Evolutionary conservation across 805 yeast species (phyloP).

Genomic region (Candida peoriensis): DNA sequence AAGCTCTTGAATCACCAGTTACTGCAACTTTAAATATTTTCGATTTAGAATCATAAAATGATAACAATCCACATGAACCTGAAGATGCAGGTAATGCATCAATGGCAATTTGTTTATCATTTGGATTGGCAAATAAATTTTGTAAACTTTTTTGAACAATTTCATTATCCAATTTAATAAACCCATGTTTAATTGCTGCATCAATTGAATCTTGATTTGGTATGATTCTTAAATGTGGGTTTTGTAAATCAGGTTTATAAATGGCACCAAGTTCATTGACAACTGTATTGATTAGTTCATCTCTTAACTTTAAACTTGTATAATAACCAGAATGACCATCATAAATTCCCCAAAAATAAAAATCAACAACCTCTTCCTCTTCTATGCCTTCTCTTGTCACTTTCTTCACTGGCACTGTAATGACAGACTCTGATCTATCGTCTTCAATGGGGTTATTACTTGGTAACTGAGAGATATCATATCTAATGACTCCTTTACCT

Average conservation of each 20-base stretch:
- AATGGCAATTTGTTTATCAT: conserved; percentile 47
- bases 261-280: conserved; percentile 67
- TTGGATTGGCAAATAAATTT: conserved; percentile 61
- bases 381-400: no score
- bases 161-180: conserved; percentile 78
- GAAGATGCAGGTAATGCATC: conserved; percentile 88
- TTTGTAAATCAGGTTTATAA: conserved; percentile 48
- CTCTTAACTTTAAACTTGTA: conserved; percentile 81
- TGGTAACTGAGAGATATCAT: conserved; percentile 85
- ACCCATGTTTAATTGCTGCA: conserved; percentile 75
- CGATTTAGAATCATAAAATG: conserved; percentile 78
- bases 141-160: conserved; percentile 74
- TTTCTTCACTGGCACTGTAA: conserved; percentile 57
- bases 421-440: conserved; percentile 78
- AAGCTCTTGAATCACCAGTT: conserved; percentile 93
- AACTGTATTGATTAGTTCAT: conserved; percentile 72
- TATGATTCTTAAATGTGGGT: conserved; percentile 43
- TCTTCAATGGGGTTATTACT: conserved; percentile 94
- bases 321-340: conserved; percentile 98
- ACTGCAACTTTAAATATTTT: conserved; percentile 81
- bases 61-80: conserved; percentile 89
- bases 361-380: conserved; percentile 41
- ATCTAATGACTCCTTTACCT: conserved; percentile 82
- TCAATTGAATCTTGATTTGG: conserved; percentile 71
- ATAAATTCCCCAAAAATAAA: conserved; percentile 93